Percentiles rank a stretch among this genome's conserved stretches.
These are phyloP conservation scores for Suhomyces chickasaworum DNA, from an alignment of 1,139 yeast species.

Conservation along the genomic window DNA sequence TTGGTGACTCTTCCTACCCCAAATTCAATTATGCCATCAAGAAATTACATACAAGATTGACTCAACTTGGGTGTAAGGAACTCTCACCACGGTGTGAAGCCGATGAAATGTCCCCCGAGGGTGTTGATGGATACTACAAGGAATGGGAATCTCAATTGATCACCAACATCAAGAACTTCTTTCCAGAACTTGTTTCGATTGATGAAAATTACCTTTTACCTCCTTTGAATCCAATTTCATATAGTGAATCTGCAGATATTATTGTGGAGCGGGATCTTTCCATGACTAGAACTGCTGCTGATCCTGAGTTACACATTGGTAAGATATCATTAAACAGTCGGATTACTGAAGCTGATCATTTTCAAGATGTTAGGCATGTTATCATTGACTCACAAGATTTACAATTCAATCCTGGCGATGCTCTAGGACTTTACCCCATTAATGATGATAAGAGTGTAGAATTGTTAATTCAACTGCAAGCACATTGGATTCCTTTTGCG, in stretches of 20 bases:
- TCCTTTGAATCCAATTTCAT: constrained; percentile 38
- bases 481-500: constrained; percentile 67
- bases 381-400: constrained; percentile 38
- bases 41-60: constrained; percentile 74
- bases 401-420: constrained; percentile 74
- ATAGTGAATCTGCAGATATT: constrained; percentile 1
- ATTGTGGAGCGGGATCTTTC: constrained; percentile 4
- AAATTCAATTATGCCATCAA: constrained; percentile 83
- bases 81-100: constrained; percentile 79
- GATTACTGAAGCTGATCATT: constrained; percentile 70
- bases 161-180: constrained; percentile 37
- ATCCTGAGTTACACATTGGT: constrained; percentile 32
- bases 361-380: constrained; percentile 84
- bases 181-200: constrained; percentile 39
- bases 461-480: constrained; percentile 64
- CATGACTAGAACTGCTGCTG: constrained; percentile 6
- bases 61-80: constrained; percentile 81
- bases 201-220: constrained; percentile 46
- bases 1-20: constrained; percentile 95
- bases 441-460: constrained; percentile 70
- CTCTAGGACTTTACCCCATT: constrained; percentile 72
- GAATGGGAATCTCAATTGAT: constrained; percentile 70
- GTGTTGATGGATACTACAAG: constrained; percentile 73
- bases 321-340: constrained; percentile 52
- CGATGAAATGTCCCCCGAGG: constrained; percentile 81